phyloP scores from a whole-genome alignment of 768 basidiomycete genomes.

The Podaxis sp. region DNA sequence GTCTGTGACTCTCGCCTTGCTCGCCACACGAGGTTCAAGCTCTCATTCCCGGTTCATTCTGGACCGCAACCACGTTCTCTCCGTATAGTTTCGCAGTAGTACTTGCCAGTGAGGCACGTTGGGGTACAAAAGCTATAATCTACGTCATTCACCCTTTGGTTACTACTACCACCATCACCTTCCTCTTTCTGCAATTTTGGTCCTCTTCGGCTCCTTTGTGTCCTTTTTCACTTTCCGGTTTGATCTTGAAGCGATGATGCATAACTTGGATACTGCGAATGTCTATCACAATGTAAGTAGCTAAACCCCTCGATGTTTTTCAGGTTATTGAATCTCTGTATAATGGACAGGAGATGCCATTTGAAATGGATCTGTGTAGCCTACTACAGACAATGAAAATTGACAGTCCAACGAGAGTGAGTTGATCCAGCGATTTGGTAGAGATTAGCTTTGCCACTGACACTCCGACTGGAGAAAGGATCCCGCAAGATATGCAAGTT shows the following conservation, averaged over 20 bases:
- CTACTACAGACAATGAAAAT: slow-evolving; percentile 53
- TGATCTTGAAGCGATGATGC: not conserved
- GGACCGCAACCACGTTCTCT: not conserved
- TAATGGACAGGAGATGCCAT: slow-evolving; percentile 8
- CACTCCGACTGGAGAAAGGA: slow-evolving; percentile 43
- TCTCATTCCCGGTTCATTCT: not conserved
- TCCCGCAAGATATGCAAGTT: slow-evolving; percentile 25
- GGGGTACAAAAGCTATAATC: slow-evolving; percentile 8
- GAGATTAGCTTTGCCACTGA: not conserved
- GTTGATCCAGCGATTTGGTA: not conserved
- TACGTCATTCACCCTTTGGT: slow-evolving; percentile 3
- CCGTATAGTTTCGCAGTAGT: not conserved
- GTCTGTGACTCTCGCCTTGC: not conserved
- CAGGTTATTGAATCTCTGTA: not conserved
- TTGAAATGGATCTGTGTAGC: slow-evolving; percentile 52
- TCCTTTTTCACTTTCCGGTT: not conserved
- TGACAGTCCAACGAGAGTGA: slow-evolving; percentile 34
- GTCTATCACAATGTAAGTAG: not conserved
- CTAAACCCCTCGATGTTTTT: not conserved
- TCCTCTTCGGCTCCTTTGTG: not conserved
- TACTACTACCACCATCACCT: not conserved
- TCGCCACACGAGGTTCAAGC: not conserved
- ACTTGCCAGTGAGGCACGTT: not conserved
- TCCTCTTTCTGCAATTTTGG: not conserved
- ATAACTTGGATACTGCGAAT: not conserved